Percentiles rank a stretch among this genome's conserved stretches.
These are phyloP conservation scores for Polygonum maritimum DNA, from an alignment of 148 eudicot genomes.

Conservation along the genomic window DNA sequence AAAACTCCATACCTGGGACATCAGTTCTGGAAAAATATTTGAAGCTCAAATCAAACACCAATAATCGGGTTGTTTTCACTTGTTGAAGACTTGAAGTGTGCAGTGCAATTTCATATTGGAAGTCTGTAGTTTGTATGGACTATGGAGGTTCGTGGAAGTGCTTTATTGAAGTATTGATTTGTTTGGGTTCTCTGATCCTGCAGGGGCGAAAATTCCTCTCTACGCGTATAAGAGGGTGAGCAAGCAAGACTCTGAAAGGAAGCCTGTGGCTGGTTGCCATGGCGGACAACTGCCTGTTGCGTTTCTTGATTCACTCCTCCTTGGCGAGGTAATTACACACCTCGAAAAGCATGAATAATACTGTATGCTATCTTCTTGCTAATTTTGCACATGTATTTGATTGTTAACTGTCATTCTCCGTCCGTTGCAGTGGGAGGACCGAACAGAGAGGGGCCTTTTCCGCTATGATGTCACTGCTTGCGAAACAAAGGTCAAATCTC, in stretches of 20 bases:
- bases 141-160: not conserved
- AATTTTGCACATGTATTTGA: constrained; percentile 11
- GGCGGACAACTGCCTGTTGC: constrained; percentile 61
- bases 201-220: constrained; percentile 59
- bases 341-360: not conserved
- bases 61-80: not conserved
- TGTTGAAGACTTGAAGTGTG: not conserved
- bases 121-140: not conserved
- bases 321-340: constrained; percentile 63
- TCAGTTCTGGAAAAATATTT: not conserved
- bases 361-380: not conserved
- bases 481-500: constrained; percentile 40
- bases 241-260: constrained; percentile 15
- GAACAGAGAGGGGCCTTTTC: constrained; percentile 35
- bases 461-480: constrained; percentile 54
- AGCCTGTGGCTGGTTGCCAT: constrained; percentile 25
- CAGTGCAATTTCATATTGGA: not conserved
- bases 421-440: constrained; percentile 49
- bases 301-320: constrained; percentile 82
- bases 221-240: constrained; percentile 47
- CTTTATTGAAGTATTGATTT: not conserved
- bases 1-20: not conserved
- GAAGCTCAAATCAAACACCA: not conserved
- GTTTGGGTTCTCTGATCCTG: not conserved
- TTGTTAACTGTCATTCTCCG: constrained; percentile 18